Evolutionary conservation across 2,329 filamentous ascomycete genomes (phyloP).

Genomic region (Chaetomiaceae sp.): DNA sequence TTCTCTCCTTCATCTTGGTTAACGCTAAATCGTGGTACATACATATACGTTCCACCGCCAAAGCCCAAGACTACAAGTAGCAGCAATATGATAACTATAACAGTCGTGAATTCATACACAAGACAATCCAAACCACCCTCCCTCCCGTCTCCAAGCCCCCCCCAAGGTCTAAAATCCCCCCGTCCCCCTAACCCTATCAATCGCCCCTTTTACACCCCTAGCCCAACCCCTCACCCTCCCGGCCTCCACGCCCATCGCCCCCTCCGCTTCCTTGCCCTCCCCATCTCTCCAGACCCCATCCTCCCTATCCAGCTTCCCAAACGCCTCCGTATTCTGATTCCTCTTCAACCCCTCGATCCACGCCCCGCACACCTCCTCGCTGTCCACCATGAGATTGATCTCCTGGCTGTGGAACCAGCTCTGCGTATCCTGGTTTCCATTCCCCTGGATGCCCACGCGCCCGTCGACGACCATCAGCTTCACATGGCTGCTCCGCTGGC

Average conservation of each 20-base stretch:
- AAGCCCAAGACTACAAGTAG: too few relatives aligned
- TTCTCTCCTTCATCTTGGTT: too few relatives aligned
- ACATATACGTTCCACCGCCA: too few relatives aligned
- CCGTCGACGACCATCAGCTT: slow-evolving; percentile 73
- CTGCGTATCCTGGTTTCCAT: slow-evolving; percentile 77
- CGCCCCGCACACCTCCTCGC: slow-evolving; percentile 51
- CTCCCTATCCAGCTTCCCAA: slow-evolving; percentile 47
- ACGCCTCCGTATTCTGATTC: slow-evolving; percentile 62
- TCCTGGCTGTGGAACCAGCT: slow-evolving; percentile 76
- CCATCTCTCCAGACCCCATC: slow-evolving; percentile 61
- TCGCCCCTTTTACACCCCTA: slow-evolving; percentile 50
- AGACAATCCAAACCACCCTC: not conserved
- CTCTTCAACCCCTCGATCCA: slow-evolving; percentile 52
- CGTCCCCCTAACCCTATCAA: slow-evolving; percentile 12
- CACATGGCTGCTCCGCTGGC: slow-evolving; percentile 67
- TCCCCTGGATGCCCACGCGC: slow-evolving; percentile 65
- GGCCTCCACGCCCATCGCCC: slow-evolving; percentile 49
- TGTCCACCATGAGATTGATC: slow-evolving; percentile 72
- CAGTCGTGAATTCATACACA: too few relatives aligned
- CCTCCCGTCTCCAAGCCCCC: too few relatives aligned
- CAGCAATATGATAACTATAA: too few relatives aligned
- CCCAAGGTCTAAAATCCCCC: slow-evolving; percentile 10
- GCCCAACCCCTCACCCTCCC: slow-evolving; percentile 53
- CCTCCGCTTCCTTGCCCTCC: slow-evolving; percentile 45
- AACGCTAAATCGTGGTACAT: too few relatives aligned